Base-by-base conservation (phyloP, 129 eudicot genomes). In the Erigeron canadensis region DNA sequence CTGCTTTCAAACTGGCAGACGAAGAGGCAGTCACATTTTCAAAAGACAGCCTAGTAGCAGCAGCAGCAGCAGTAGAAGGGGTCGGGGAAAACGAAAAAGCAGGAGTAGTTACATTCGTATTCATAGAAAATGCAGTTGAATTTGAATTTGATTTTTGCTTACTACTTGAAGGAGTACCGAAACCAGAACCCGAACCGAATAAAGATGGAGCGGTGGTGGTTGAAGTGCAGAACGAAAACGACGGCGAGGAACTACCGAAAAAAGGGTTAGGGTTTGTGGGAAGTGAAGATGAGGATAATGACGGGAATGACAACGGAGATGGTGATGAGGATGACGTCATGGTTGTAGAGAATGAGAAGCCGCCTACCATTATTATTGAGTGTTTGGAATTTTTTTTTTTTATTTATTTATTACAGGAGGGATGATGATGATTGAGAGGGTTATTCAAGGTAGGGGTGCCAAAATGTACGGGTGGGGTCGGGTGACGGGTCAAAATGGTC, bases 341-440 rank as follows among this genome's bases (percentile, higher is more conserved):
- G 7, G 86, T 53, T 41, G 70, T 34, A 55, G 71, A 51, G 73
- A 79, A 79, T 60, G 85, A 72, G 83, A 88, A 88, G 65, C 88
- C 90, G 17, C n/a, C n/a, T n/a, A 90, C 69, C 87, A 83, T 82
- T 79, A 71, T 68, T 69, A 65, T 28, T 60, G 15, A 44, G 50
- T 23, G 45, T 42, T 4, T 53, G 10, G 50, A 39, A 59, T 74
- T 75, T n/a, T n/a, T n/a, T n/a, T n/a, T n/a, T n/a, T n/a, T n/a
- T n/a, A n/a, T n/a, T n/a, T n/a, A n/a, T n/a, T n/a, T n/a, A n/a
- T n/a, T n/a, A n/a, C n/a, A n/a, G n/a, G 77, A 45, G 67, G 70
- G 75, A 77, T 43, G 55, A 65, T n/a, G n/a, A n/a, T n/a, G n/a
- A n/a, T n/a, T n/a, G n/a, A 2, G 18, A 66, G 79, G 76, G 79